phyloP scores from a whole-genome alignment of 1,284 basidiomycete species.

The Athelia psychrophila region DNA sequence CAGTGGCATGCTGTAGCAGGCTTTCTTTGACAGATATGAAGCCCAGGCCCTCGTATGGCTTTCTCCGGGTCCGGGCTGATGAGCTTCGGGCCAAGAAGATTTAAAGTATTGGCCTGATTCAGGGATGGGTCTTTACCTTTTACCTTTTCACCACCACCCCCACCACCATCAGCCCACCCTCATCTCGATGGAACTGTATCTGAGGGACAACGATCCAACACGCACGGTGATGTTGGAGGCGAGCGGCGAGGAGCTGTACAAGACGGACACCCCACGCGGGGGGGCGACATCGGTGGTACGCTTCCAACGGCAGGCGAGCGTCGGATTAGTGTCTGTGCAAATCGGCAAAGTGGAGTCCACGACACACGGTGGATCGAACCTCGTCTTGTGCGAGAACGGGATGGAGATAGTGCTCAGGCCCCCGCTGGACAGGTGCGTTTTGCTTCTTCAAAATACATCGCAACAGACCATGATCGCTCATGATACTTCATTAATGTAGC shows the following conservation, averaged over 20 bases:
- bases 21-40: no score
- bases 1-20: no score
- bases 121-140: no score
- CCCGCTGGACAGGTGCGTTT: constrained; percentile 2
- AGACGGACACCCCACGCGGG: constrained; percentile 22
- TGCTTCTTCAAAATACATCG: no score
- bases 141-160: no score
- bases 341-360: constrained; percentile 6
- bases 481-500: no score
- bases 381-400: constrained; percentile 11
- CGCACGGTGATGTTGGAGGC: constrained; percentile 28
- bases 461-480: no score
- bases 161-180: neutral
- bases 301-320: constrained; percentile 3
- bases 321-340: constrained; percentile 8
- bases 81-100: no score
- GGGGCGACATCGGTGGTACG: constrained; percentile 23
- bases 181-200: constrained; percentile 19
- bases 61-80: no score
- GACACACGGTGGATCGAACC: neutral
- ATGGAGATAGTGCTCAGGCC: constrained; percentile 19
- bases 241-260: constrained; percentile 28
- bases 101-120: no score
- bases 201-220: constrained; percentile 35
- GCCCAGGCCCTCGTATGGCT: no score